Conservation (phyloP, 345 rosid genomes). For the Boechera divaricarpa region DNA sequence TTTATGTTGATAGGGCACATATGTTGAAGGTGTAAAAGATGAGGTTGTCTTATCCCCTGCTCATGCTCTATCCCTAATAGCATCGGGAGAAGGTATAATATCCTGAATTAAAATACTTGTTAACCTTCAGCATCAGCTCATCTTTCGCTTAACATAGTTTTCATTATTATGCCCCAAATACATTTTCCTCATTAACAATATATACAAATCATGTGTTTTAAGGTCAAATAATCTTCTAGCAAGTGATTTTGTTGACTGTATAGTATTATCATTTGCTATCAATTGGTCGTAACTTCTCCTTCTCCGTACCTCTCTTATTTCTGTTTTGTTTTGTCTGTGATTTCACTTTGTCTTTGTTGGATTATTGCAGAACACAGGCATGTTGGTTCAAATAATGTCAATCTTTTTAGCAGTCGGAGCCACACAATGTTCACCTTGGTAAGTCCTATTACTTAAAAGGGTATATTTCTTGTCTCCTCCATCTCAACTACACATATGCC, state of each 20-base stretch:
- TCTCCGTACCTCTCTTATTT: constrained; percentile 19
- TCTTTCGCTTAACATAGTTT: constrained; percentile 16
- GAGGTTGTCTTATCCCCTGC: constrained; percentile 98
- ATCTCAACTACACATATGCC: constrained; percentile 4
- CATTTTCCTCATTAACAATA: background rate
- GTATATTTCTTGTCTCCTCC: constrained; percentile 17
- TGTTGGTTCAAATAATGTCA: constrained; percentile 93
- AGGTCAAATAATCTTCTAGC: constrained; percentile 9
- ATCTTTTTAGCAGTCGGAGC: constrained; percentile 95
- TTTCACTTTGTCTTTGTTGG: constrained; percentile 10
- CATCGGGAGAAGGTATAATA: constrained; percentile 88
- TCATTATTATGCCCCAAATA: background rate
- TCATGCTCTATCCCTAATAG: constrained; percentile 95
- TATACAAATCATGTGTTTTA: background rate
- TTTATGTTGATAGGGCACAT: constrained; percentile 68
- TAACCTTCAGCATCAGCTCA: constrained; percentile 9
- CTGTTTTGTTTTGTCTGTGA: constrained; percentile 23
- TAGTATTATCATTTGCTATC: constrained; percentile 16
- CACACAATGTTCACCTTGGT: constrained; percentile 97
- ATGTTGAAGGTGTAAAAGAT: constrained; percentile 92
- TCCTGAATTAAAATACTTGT: constrained; percentile 12
- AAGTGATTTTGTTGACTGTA: constrained; percentile 15
- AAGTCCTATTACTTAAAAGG: constrained; percentile 30
- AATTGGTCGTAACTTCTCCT: background rate
- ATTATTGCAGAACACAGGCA: constrained; percentile 80